These are phyloP conservation scores for Ogataea ramenticola DNA, from an alignment of 805 yeast genomes.

Conservation along the genomic window DNA sequence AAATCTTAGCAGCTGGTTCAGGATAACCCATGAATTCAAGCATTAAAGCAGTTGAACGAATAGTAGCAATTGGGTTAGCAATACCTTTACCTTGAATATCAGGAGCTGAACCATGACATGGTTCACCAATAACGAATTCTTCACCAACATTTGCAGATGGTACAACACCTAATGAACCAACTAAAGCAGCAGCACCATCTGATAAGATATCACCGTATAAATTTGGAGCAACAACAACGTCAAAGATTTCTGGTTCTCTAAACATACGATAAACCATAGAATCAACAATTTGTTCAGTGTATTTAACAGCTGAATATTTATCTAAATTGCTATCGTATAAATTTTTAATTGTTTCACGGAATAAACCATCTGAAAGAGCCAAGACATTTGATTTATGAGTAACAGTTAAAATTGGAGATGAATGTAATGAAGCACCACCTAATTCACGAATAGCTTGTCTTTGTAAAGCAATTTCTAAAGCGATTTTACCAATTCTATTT, in stretches of 20 bases:
- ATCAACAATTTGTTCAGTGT: slow-evolving; percentile 96
- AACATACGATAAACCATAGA: slow-evolving; percentile 99
- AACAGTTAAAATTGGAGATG: slow-evolving; percentile 69
- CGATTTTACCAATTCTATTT: slow-evolving; percentile 79
- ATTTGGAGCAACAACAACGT: slow-evolving; percentile 98
- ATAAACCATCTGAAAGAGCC: slow-evolving; percentile 87
- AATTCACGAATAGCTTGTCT: slow-evolving; percentile 73
- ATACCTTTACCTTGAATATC: slow-evolving; percentile 95
- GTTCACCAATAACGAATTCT: slow-evolving; percentile 94
- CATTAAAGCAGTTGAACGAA: slow-evolving; percentile 95
- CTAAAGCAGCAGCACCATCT: slow-evolving; percentile 97
- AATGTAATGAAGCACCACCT: slow-evolving; percentile 46
- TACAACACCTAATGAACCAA: slow-evolving; percentile 95
- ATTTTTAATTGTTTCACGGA: slow-evolving; percentile 76
- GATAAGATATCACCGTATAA: slow-evolving; percentile 94
- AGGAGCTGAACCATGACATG: slow-evolving; percentile 99
- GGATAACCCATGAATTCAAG: slow-evolving; percentile 92
- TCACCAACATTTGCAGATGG: slow-evolving; percentile 99
- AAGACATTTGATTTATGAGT: slow-evolving; percentile 96
- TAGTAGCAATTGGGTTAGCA: slow-evolving; percentile 95
- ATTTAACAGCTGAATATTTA: slow-evolving; percentile 50
- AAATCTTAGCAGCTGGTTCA: slow-evolving; percentile 84
- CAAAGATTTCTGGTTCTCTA: slow-evolving; percentile 96
- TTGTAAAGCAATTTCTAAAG: slow-evolving; percentile 86
- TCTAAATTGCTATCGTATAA: slow-evolving; percentile 53